Evolutionary conservation across 169 alveolate species (phyloP), one percentile per base, ranked within the genome.

Genomic region (Plasmodium falciparum): DNA sequence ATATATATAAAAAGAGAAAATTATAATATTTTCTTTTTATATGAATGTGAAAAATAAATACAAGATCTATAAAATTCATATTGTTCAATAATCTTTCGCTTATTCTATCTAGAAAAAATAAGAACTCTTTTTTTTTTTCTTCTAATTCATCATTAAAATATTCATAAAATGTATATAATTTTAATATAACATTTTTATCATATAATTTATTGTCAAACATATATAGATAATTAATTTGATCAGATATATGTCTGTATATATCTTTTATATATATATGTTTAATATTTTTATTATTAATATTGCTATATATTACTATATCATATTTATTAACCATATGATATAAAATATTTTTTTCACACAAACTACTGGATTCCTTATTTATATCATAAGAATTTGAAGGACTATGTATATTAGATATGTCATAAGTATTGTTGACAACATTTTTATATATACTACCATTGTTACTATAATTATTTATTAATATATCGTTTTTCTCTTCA

Each of bases 51-150:
- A 80, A 80, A 29, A 80, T 80, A 45, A 67, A 80, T 62, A 50
- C 70, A 29, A 49, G 7, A 58, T 80, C 90, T 54, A 80, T 54
- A 11, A 80, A 8, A 61, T 80, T 80, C 85, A 80, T 80, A 17
- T 5, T 80, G 45, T 43, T 33, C 67, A 80, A 56, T 9, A 80
- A 26, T 8, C 29, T 15, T 43, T 80, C 90, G 33, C 69, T 24
- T 56, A 80, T 15, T 39, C 90, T 66, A 62, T 80, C 90, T 17
- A 80, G 39, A 62, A 80, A 80, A 80, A 80, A 80, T 67, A 80
- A 69, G 24, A 80, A 80, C 29, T 80, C 83, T 9, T 80, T 80
- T 11, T 58, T 50, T 8, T 61, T 58, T 13, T 65, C 33, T 49
- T 29, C 50, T 50, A 80, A 20, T 54, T 80, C 66, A 13, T 67